Conservation (phyloP, 371 early-diverging fungal species). For the Mucor lusitanicus region DNA sequence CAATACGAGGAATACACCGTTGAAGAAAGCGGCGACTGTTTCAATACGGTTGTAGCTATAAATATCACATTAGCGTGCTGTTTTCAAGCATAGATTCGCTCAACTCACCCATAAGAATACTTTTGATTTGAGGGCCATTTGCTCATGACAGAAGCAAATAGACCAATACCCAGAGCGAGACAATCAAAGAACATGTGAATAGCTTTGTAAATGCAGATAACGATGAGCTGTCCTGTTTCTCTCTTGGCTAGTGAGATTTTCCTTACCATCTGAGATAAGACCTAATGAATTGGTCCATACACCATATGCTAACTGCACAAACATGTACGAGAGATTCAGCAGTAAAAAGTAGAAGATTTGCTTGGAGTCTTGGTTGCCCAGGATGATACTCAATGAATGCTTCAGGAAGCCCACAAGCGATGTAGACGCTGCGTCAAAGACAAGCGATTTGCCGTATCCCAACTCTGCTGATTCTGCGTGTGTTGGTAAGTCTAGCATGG, state of each 20-base stretch:
- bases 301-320: constrained; percentile 89
- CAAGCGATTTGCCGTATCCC: constrained; percentile 33
- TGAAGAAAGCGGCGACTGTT: constrained; percentile 90
- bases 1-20: constrained; percentile 86
- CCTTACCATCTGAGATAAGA: constrained; percentile 85
- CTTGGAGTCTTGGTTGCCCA: constrained; percentile 73
- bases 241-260: background rate
- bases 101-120: constrained; percentile 77
- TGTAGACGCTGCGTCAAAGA: constrained; percentile 37
- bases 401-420: constrained; percentile 38
- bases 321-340: constrained; percentile 91
- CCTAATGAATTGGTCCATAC: constrained; percentile 91
- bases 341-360: constrained; percentile 91
- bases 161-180: constrained; percentile 83
- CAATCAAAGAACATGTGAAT: constrained; percentile 98
- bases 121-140: constrained; percentile 84
- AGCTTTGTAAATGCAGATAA: constrained; percentile 42
- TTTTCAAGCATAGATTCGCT: background rate
- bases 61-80: constrained; percentile 31
- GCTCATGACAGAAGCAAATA: constrained; percentile 87
- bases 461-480: constrained; percentile 42
- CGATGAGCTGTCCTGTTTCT: background rate
- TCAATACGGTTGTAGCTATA: constrained; percentile 87
- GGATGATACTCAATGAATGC: constrained; percentile 55
- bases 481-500: constrained; percentile 42